Conservation (phyloP, 1,284 basidiomycete species). For the Cerioporus squamosus region DNA sequence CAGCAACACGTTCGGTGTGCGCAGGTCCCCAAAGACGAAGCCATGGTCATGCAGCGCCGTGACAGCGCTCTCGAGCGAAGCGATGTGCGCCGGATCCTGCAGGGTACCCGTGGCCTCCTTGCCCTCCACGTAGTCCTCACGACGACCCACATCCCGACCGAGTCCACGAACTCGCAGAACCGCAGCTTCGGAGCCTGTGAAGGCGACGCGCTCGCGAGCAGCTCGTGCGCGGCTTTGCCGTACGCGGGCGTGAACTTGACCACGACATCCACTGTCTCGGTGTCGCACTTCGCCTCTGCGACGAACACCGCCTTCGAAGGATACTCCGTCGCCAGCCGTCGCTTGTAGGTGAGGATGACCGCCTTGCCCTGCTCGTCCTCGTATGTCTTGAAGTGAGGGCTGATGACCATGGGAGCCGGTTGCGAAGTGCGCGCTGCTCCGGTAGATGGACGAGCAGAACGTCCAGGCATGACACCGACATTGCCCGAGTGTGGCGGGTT, state of each 20-base stretch:
- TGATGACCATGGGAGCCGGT: neutral
- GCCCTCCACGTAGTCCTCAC: constrained; percentile 26
- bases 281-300: constrained; percentile 2
- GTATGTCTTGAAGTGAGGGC: constrained; percentile 13
- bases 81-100: neutral
- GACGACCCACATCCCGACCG: constrained; percentile 22
- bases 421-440: neutral
- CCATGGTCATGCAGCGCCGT: constrained; percentile 18
- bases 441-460: neutral
- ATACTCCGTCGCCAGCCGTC: neutral
- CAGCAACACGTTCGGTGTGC: constrained; percentile 26
- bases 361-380: neutral
- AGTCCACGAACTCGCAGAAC: constrained; percentile 9
- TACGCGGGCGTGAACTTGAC: constrained; percentile 23
- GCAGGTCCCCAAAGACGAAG: constrained; percentile 30
- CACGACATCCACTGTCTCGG: constrained; percentile 4
- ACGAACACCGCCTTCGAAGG: constrained; percentile 7
- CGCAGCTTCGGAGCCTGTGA: constrained; percentile 11
- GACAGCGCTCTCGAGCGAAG: constrained; percentile 15
- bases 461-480: neutral
- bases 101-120: neutral
- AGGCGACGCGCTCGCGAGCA: constrained; percentile 7
- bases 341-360: constrained; percentile 12
- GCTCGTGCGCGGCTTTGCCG: constrained; percentile 10
- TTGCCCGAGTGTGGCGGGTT: neutral